phyloP scores from a whole-genome alignment of 331 rosid species.

The Pyracantha coccinea region DNA sequence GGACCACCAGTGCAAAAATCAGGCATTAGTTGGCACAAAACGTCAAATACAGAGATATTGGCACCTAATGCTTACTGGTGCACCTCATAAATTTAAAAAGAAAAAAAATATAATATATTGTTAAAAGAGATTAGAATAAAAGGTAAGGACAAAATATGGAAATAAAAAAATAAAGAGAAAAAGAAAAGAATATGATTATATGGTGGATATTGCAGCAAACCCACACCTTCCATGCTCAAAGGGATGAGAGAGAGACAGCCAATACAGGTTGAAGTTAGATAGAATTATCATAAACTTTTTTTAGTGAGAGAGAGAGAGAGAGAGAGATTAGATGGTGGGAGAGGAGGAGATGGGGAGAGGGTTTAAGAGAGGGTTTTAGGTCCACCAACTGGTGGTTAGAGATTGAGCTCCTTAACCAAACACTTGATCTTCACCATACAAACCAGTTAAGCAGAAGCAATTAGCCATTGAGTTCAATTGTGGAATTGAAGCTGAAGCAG shows the following conservation, averaged over 20 bases:
- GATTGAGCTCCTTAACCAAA: constrained; percentile 59
- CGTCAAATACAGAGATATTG: constrained; percentile 20
- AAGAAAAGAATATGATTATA: constrained; percentile 18
- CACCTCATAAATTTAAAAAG: not conserved
- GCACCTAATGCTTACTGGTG: constrained; percentile 20
- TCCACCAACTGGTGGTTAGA: constrained; percentile 73
- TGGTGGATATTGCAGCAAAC: constrained; percentile 37
- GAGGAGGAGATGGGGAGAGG: constrained; percentile 17
- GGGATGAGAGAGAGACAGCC: constrained; percentile 33
- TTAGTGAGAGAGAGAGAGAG: not conserved
- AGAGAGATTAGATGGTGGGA: constrained; percentile 15
- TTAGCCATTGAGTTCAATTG: not conserved
- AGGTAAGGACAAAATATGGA: constrained; percentile 7
- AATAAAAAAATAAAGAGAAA: not conserved
- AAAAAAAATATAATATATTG: no score
- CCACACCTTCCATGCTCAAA: constrained; percentile 33
- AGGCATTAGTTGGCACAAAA: constrained; percentile 13
- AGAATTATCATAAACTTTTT: not conserved
- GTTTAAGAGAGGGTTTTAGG: constrained; percentile 46
- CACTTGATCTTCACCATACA: constrained; percentile 17
- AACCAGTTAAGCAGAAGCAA: not conserved
- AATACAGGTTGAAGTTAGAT: not conserved
- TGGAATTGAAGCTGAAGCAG: not conserved
- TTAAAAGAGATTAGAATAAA: not conserved
- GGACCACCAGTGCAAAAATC: constrained; percentile 5